Evolutionary conservation across 1,139 yeast genomes (phyloP), one percentile per base, ranked within the genome.

Genomic region (Zygosaccharomyces sapae): DNA sequence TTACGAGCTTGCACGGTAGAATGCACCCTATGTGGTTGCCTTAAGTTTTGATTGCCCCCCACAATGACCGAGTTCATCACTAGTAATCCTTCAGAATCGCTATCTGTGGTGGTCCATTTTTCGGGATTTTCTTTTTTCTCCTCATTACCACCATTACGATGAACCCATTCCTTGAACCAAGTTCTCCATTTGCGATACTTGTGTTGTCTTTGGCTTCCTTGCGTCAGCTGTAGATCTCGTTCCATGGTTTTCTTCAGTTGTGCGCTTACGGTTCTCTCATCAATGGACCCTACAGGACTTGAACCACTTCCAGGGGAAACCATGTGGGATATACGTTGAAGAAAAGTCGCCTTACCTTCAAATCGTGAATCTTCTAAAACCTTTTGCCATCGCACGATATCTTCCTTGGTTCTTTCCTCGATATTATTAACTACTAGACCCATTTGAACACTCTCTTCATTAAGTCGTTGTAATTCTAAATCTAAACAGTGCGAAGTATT

Each of bases 401-500:
- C 42, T 13, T 30, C 42, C 35, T 8, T 30, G 24, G 42, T 38
- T 7, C 35, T 22, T 18, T 29, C 34, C n/a, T 38, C 33, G 33
- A 38, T 38, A 16, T 19, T 30, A 18, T 27, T 38, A 5, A 38
- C 35, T 10, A 38, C 13, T 18, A 38, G 34, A 22, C 42, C 42
- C 34, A 38, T 25, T 18, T 38, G 42, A 7, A 22, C 24, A 7
- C 34, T 38, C 20, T 38, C 42, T n/a, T 38, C 42, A 18, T 29
- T 38, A 5, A 38, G 20, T 10, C 35, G n/a, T 20, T 30, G 33
- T 29, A 38, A 8, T 6, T 38, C 42, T 7, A 29, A 4, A 10
- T 38, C 42, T 33, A 29, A 22, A 10, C 22, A 27, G 12, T 38
- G 19, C 4, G 42, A 29, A 16, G 12, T 38, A 10, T 38, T 19